Conservation (phyloP, 2,329 filamentous ascomycete species). For the Fusarium sp. region DNA sequence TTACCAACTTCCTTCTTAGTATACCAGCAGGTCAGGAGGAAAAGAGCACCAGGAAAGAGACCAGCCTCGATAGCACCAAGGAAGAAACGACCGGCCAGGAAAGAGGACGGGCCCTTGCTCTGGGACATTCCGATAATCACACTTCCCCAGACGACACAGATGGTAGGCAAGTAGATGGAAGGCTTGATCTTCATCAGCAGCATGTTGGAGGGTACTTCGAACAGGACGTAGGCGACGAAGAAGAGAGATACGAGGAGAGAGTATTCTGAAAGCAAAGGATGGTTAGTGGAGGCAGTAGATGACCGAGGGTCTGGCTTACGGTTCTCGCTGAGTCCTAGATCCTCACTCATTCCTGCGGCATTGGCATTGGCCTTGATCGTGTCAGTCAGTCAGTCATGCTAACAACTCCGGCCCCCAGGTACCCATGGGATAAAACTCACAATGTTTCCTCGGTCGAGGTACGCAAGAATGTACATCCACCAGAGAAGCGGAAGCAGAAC, state of each 20-base stretch:
- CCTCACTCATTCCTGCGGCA: conserved; percentile 23
- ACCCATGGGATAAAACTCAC: conserved; percentile 17
- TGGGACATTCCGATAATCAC: conserved; percentile 25
- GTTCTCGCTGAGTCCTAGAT: conserved; percentile 17
- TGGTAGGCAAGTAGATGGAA: conserved; percentile 23
- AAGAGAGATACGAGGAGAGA: conserved; percentile 26
- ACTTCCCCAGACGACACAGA: conserved; percentile 19
- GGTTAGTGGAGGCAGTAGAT: background rate
- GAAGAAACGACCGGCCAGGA: conserved; percentile 58
- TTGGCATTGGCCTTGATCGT: conserved; percentile 22
- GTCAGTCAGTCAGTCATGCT: background rate
- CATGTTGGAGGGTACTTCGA: conserved; percentile 24
- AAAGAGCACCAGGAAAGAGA: conserved; percentile 64
- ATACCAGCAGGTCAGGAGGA: conserved; percentile 26
- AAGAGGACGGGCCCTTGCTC: conserved; percentile 6
- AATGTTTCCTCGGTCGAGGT: conserved; percentile 45
- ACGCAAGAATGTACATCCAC: conserved; percentile 53
- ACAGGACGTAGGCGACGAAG: conserved; percentile 25
- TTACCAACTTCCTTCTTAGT: conserved; percentile 28
- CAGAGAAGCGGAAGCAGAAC: conserved; percentile 62
- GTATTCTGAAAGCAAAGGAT: conserved; percentile 8
- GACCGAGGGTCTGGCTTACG: background rate
- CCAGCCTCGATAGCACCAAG: conserved; percentile 73
- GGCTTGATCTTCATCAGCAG: conserved; percentile 19
- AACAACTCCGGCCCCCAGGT: background rate